These are phyloP conservation scores for Backusella macrospora DNA, from an alignment of 192 early-diverging fungal species.

Conservation along the genomic window DNA sequence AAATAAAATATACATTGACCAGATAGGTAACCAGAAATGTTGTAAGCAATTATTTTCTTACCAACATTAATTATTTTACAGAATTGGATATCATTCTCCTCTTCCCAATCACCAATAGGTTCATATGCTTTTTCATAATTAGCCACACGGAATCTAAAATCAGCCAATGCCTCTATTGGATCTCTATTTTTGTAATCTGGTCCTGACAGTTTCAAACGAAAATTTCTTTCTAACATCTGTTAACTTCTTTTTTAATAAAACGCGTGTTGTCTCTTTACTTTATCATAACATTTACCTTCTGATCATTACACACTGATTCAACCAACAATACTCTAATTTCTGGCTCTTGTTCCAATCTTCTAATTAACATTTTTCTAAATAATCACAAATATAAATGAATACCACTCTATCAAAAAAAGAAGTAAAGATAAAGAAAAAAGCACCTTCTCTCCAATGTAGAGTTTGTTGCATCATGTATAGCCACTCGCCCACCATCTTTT, in stretches of 20 bases:
- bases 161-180: slow-evolving; percentile 76
- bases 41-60: slow-evolving; percentile 93
- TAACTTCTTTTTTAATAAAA: slow-evolving; percentile 31
- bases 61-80: slow-evolving; percentile 98
- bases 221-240: slow-evolving; percentile 77
- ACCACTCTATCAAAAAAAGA: neutral
- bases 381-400: slow-evolving; percentile 23
- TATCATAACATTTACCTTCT: slow-evolving; percentile 35
- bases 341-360: slow-evolving; percentile 60
- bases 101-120: slow-evolving; percentile 82
- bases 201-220: slow-evolving; percentile 88
- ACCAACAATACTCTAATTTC: slow-evolving; percentile 73
- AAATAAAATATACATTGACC: slow-evolving; percentile 97
- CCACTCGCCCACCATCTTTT: slow-evolving; percentile 83
- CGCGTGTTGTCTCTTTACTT: slow-evolving; percentile 24
- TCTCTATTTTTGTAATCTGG: slow-evolving; percentile 93
- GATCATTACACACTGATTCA: slow-evolving; percentile 88
- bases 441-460: slow-evolving; percentile 82
- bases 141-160: slow-evolving; percentile 82
- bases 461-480: slow-evolving; percentile 95
- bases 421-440: neutral
- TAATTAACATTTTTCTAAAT: slow-evolving; percentile 54
- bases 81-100: slow-evolving; percentile 79
- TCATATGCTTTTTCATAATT: slow-evolving; percentile 97
- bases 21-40: slow-evolving; percentile 90